These are phyloP conservation scores for Lactarius pseudohatsudake DNA, from an alignment of 768 basidiomycete species.

Conservation along the genomic window DNA sequence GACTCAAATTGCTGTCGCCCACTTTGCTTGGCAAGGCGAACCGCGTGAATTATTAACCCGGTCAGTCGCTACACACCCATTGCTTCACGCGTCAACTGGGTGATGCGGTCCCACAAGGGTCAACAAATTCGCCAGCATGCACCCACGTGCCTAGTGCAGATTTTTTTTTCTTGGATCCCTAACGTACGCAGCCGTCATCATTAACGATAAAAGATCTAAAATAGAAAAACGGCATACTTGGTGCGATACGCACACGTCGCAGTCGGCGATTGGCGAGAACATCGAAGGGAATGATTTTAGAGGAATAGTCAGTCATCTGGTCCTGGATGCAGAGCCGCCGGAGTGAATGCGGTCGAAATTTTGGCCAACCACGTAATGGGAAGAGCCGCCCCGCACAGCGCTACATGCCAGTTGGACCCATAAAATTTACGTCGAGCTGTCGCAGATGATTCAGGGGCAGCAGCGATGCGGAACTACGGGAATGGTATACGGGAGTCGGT, in stretches of 20 bases:
- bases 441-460: background rate
- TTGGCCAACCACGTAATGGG: background rate
- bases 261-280: background rate
- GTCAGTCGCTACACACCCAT: background rate
- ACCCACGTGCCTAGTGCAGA: background rate
- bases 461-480: background rate
- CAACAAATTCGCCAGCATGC: background rate
- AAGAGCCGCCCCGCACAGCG: background rate
- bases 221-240: background rate
- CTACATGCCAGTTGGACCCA: background rate
- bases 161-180: background rate
- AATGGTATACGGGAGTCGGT: background rate
- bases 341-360: background rate
- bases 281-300: background rate
- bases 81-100: background rate
- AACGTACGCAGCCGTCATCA: background rate
- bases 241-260: background rate
- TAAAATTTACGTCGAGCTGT: conserved; percentile 4
- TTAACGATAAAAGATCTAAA: background rate
- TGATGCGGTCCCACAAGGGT: background rate
- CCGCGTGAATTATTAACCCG: background rate
- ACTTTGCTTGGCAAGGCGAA: background rate
- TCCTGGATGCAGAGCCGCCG: background rate
- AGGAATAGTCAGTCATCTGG: background rate
- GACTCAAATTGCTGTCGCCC: background rate